Evolutionary conservation across 345 rosid genomes (phyloP), one percentile per base, ranked within the genome.

Genomic region (Heritiera littoralis): DNA sequence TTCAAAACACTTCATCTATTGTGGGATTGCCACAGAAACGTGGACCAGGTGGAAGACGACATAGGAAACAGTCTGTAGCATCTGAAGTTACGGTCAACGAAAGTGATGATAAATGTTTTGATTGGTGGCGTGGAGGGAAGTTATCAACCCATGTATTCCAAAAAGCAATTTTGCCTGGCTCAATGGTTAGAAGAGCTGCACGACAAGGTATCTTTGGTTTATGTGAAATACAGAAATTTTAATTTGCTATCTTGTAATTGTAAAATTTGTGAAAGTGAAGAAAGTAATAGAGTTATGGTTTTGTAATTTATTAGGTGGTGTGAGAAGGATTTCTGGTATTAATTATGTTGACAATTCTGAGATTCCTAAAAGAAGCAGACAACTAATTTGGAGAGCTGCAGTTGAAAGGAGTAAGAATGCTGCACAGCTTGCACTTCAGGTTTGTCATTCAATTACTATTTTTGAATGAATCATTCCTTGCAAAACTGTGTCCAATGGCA

Each of bases 341-440:
- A 80, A 76, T 85, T 94, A 96, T 80, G 81, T 81, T 77, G 93
- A 92, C 74, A 92, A 90, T 73, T 79, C 84, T 17, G 94, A 86
- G 83, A 80, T 88, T 85, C 92, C 97, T 81, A 92, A 84, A 85
- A 88, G 96, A 89, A 94, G 93, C 86, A 89, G 90, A 80, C 93
- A 83, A 73, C 74, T 89, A 73, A 54, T 84, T 64, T 96, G 98
- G 98, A 91, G 93, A 89, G 91, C 98, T 56, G 97, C 94, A 40
- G 97, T 96, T 66, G 95, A 90, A 85, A 87, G 82, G 81, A 87
- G 91, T 81, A 94, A 88, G 83, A 96, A 87, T 73, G 84, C 85
- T 28, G 88, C 98, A 2, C 94, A 92, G 83, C 91, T 96, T 81
- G 97, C 98, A 72, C 90, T 96, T 85, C 99, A 96, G 99, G 99